Evolutionary conservation across 768 basidiomycete species (phyloP), one percentile per base, ranked within the genome.

Genomic region (Fibroporia radiculosa): DNA sequence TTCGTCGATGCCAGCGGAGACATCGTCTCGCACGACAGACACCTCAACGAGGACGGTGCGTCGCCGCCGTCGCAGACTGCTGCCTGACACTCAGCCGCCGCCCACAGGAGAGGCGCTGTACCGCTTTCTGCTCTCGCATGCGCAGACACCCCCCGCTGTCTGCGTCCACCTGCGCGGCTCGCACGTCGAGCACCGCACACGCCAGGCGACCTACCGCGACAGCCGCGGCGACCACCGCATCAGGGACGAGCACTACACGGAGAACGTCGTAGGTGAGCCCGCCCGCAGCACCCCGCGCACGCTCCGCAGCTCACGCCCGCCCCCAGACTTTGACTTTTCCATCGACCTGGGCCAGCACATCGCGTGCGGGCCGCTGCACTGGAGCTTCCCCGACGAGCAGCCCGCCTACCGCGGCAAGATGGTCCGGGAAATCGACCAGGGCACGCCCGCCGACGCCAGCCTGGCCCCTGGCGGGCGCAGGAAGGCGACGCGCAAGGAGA

Each of bases 1-100:
- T 79, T 76, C 50, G 61, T 71, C 25, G 47, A 54, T 19, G 65
- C 65, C 1, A 60, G 60, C 26, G 78, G 77, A 2, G 60, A 78
- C 36, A 66, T 84, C 48, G 63, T 87, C 42, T 83, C 84, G 12
- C 84, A 87, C 58, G 86, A 88, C 52, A 64, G 59, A 4, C 82
- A 84, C 56, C 60, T 85, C 36, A 85, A 85, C 46, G 62, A 72
- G 39, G 82, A 85, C 52, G 82, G 82, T 69, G 43, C 25, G 66
- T 35, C 14, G 14, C 34, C 16, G 29, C 29, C 8, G n/a, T 31
- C 29, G 29, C 8, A 57, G 43, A 16, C 25, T 26, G 0, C 13
- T 16, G 47, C 34, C 40, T 56, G n/a, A 18, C 29, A 34, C n/a
- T n/a, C 53, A 45, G 27, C 28, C 13, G 19, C 37, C 19, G 18